Conservation (phyloP, 2,329 filamentous ascomycete genomes). For the Aspergillus hortae region DNA sequence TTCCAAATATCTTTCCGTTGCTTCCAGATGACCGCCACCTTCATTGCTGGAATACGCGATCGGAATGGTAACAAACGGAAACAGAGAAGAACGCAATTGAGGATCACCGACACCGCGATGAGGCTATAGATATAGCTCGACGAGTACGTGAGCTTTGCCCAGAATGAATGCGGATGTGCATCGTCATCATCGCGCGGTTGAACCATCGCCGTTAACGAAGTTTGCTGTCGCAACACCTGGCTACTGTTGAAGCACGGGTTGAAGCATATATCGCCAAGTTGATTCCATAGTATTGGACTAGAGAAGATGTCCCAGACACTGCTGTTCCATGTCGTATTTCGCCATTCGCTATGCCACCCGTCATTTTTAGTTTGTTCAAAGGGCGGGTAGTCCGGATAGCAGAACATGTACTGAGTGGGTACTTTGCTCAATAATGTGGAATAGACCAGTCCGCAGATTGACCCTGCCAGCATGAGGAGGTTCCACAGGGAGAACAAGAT, state of each 20-base stretch:
- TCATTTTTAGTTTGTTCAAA: constrained; percentile 18
- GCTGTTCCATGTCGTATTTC: constrained; percentile 26
- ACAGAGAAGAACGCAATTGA: constrained; percentile 22
- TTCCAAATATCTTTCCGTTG: constrained; percentile 17
- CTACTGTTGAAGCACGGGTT: constrained; percentile 32
- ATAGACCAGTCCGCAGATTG: constrained; percentile 27
- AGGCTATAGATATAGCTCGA: constrained; percentile 28
- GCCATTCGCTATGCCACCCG: constrained; percentile 24
- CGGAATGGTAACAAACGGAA: constrained; percentile 21
- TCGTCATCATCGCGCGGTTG: constrained; percentile 4
- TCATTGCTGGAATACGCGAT: constrained; percentile 23
- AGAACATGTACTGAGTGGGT: constrained; percentile 29
- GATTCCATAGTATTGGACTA: constrained; percentile 15
- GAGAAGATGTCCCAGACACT: constrained; percentile 28
- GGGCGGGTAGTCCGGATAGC: constrained; percentile 24
- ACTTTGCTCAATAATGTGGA: constrained; percentile 14
- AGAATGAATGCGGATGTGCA: constrained; percentile 11
- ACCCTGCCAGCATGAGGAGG: constrained; percentile 27
- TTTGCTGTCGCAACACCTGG: constrained; percentile 23
- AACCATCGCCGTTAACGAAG: constrained; percentile 15
- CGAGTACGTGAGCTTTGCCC: constrained; percentile 18
- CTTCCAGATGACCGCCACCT: constrained; percentile 22
- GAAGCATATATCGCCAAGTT: constrained; percentile 26
- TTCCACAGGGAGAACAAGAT: constrained; percentile 30
- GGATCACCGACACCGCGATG: constrained; percentile 20